Evolutionary conservation across 208 protist genomes (phyloP).

Genomic region (Trypanosoma cruzi): DNA sequence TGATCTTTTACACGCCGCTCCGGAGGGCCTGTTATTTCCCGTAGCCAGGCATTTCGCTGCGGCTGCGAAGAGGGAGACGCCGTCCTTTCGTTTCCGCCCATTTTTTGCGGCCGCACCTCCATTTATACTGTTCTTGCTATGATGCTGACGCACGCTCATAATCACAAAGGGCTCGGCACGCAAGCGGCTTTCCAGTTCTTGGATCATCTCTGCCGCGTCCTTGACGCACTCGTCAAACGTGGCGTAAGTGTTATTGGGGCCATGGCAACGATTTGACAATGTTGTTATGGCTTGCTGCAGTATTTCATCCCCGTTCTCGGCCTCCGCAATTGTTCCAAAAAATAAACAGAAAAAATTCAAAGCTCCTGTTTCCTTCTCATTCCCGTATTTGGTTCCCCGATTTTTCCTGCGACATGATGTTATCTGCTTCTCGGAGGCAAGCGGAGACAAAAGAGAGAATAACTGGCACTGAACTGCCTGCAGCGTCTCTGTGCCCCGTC

Average conservation of each 20-base stretch:
- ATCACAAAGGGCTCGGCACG: conserved; percentile 3
- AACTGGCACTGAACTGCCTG: conserved; percentile 5
- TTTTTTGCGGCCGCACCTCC: not conserved
- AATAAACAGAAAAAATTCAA: not conserved
- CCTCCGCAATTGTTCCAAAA: not conserved
- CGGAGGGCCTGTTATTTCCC: not conserved
- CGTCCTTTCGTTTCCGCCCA: conserved; percentile 2
- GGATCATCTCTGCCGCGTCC: conserved; percentile 4
- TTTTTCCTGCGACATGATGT: not conserved
- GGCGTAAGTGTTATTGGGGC: not conserved
- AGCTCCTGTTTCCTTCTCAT: not conserved
- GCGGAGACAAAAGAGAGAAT: not conserved
- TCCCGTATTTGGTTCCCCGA: not conserved
- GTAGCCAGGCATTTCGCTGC: not conserved
- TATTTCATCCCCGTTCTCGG: not conserved
- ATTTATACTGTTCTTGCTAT: not conserved
- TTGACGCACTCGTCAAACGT: conserved; percentile 15
- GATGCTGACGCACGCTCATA: not conserved
- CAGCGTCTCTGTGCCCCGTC: not conserved
- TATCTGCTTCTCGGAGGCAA: not conserved
- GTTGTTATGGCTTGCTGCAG: not conserved
- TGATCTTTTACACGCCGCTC: not conserved
- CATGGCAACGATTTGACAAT: not conserved
- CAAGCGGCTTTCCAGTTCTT: conserved; percentile 11
- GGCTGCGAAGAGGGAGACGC: not conserved